Percentiles rank a stretch among this genome's conserved stretches.
Conservation (phyloP, 2,329 filamentous ascomycete species). For the Scedosporium boydii region DNA sequence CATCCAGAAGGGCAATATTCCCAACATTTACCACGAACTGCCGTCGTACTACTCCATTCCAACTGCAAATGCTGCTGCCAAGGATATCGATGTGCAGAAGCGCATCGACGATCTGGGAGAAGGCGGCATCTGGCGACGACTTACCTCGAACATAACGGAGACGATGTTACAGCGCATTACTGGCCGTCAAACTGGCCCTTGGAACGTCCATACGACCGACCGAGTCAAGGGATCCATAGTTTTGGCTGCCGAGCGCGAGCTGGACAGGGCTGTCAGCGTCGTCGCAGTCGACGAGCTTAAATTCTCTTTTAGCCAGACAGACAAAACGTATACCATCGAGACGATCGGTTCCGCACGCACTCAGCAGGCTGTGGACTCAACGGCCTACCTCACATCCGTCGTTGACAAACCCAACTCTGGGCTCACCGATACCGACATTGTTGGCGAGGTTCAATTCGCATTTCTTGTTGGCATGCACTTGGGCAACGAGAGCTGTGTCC, state of each 20-base stretch:
- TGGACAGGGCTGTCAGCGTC: slow-evolving; percentile 24
- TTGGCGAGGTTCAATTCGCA: slow-evolving; percentile 52
- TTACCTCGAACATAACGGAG: slow-evolving; percentile 39
- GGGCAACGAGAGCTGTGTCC: slow-evolving; percentile 48
- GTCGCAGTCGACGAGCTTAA: slow-evolving; percentile 28
- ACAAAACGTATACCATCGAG: slow-evolving; percentile 31
- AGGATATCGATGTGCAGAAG: slow-evolving; percentile 10
- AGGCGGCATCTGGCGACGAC: slow-evolving; percentile 37
- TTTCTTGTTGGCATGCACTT: slow-evolving; percentile 49
- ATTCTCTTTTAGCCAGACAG: slow-evolving; percentile 36
- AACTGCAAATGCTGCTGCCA: slow-evolving; percentile 10
- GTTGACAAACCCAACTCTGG: slow-evolving; percentile 20
- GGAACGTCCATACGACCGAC: slow-evolving; percentile 46
- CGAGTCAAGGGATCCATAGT: slow-evolving; percentile 33
- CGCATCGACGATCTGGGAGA: slow-evolving; percentile 16
- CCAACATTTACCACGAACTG: slow-evolving; percentile 29
- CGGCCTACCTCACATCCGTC: slow-evolving; percentile 31
- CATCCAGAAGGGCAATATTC: slow-evolving; percentile 31
- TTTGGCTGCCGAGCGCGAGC: slow-evolving; percentile 27
- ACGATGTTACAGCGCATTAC: slow-evolving; percentile 37
- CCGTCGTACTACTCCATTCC: slow-evolving; percentile 32
- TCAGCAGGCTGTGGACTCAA: slow-evolving; percentile 37
- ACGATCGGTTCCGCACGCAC: slow-evolving; percentile 28
- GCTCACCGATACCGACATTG: slow-evolving; percentile 30
- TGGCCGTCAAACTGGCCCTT: slow-evolving; percentile 29